Evolutionary conservation across 1,284 basidiomycete species (phyloP), one percentile per base, ranked within the genome.

Genomic region (Rhodotorula sp.): DNA sequence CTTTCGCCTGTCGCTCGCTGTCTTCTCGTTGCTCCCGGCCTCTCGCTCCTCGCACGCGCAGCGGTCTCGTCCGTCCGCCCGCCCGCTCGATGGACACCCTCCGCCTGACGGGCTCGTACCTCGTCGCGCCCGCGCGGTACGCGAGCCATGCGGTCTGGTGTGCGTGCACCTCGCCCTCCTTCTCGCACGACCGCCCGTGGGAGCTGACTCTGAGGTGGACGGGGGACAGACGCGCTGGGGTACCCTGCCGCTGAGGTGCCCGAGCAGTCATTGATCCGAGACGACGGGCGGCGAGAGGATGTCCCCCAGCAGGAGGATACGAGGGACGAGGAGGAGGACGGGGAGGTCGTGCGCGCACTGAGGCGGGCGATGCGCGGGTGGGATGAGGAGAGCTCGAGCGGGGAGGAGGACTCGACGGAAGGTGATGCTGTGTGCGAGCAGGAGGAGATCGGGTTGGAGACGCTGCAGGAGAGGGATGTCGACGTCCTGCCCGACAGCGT

Each of bases 41-140:
- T 27, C 25, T 21, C 48, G 25, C 48, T 3, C 21, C 34, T 37
- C 5, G n/a, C 29, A 2, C 51, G 29, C n/a, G n/a, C n/a, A n/a
- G n/a, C n/a, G n/a, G n/a, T n/a, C n/a, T n/a, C n/a, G n/a, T n/a
- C n/a, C n/a, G n/a, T 17, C 0, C 6, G 12, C 51, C 48, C 32
- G 7, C 25, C 19, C 51, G 17, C 3, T 8, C 32, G 53, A 34
- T 54, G 53, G 19, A 34, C 29, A 54, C 53, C 21, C 15, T 54
- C 32, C 53, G 53, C 32, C 53, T 54, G 21, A 34, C 61, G 12
- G 50, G 48, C 8, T 37, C 58, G 60, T 67, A 67, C 60, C 25
- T 41, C 21, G 36, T 67, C n/a, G 61, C 66, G 8, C 66, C 66
- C 1, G 59, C 60, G 5, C 51, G 55, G n/a, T 62, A 50, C n/a